A percentile compares a stretch with the other conserved stretches of the same genome.
Evolutionary conservation across 2,329 filamentous ascomycete genomes (phyloP).

Genomic region (Colletotrichum tropicale): DNA sequence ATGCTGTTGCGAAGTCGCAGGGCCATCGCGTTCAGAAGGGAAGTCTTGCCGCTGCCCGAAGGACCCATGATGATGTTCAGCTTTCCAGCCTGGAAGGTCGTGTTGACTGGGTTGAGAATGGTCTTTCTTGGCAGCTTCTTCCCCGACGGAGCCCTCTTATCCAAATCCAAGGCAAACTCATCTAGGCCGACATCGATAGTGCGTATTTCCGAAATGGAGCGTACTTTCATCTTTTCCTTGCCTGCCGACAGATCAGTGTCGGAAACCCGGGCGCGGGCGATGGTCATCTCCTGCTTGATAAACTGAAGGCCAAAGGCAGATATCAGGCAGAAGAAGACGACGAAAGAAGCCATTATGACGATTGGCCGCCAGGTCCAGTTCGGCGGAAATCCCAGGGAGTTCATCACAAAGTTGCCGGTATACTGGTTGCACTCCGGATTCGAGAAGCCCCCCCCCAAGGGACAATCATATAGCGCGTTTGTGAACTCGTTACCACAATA

Average conservation of each 20-base stretch:
- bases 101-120: constrained; percentile 70
- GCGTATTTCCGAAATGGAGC: constrained; percentile 56
- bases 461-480: constrained; percentile 76
- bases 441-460: constrained; percentile 61
- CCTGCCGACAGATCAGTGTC: constrained; percentile 70
- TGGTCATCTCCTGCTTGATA: constrained; percentile 70
- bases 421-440: constrained; percentile 73
- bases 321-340: constrained; percentile 64
- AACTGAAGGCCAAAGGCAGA: constrained; percentile 68
- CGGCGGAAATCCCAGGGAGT: constrained; percentile 68
- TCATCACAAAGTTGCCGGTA: constrained; percentile 71
- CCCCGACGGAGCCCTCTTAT: constrained; percentile 61
- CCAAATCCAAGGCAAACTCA: constrained; percentile 66
- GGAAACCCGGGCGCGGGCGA: constrained; percentile 64
- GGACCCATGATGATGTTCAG: constrained; percentile 83
- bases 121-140: constrained; percentile 57
- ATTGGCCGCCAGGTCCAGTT: constrained; percentile 74
- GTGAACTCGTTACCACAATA: constrained; percentile 76
- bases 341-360: constrained; percentile 64
- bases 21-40: constrained; percentile 75
- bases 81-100: constrained; percentile 70
- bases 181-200: constrained; percentile 70
- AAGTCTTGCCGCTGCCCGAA: constrained; percentile 79
- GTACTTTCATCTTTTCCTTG: constrained; percentile 70
- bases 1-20: constrained; percentile 66